phyloP scores from a whole-genome alignment of 2,329 filamentous ascomycete species.

The Ceratocystis huliohia region DNA sequence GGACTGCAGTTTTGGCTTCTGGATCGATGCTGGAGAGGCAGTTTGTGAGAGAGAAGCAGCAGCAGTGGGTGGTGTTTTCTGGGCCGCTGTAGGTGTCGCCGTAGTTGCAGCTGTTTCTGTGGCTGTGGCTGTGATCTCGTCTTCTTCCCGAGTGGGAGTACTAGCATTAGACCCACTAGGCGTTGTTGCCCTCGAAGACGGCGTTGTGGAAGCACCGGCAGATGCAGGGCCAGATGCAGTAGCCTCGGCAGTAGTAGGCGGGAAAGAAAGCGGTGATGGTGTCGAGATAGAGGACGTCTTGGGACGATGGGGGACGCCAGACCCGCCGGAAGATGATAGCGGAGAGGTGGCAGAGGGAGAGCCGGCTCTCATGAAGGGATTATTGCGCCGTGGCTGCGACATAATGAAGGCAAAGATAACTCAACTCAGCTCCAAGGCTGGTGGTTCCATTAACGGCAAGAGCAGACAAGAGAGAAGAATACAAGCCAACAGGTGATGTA shows the following conservation, averaged over 20 bases:
- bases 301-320: conserved; percentile 41
- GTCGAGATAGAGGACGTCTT: conserved; percentile 64
- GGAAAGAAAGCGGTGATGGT: conserved; percentile 35
- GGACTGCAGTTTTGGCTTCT: conserved; percentile 12
- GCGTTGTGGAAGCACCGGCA: not conserved
- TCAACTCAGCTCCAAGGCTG: not conserved
- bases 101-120: too few species aligned
- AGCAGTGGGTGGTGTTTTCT: conserved; percentile 1
- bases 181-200: not conserved
- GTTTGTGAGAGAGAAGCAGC: not conserved
- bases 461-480: not conserved
- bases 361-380: conserved; percentile 60
- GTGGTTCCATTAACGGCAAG: not conserved
- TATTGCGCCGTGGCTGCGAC: conserved; percentile 57
- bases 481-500: not conserved
- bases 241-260: conserved; percentile 25
- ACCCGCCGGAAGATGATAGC: conserved; percentile 27
- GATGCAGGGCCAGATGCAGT: not conserved
- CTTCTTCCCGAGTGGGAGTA: not conserved
- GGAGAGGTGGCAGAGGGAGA: conserved; percentile 35
- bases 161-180: not conserved
- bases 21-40: not conserved
- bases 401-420: conserved; percentile 10
- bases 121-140: not conserved
- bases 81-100: not conserved